Evolutionary conservation across 2,329 filamentous ascomycete genomes (phyloP), one percentile per base, ranked within the genome.

Genomic region (Leptographium procerum): DNA sequence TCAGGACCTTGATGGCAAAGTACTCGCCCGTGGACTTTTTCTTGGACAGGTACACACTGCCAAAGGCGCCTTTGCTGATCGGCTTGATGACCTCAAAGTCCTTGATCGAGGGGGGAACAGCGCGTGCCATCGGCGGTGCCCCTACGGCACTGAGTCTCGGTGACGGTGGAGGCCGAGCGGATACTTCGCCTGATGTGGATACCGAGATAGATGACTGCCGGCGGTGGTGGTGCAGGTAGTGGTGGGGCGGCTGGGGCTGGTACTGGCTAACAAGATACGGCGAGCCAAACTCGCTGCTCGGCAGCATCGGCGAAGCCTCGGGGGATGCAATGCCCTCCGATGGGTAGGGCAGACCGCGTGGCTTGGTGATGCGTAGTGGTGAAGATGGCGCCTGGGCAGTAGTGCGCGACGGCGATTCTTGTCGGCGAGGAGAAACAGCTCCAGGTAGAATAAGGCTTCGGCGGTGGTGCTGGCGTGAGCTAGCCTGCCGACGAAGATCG

Each of bases 51-150:
- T 99, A 99, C 9, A 99, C 94, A 69, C 94, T 97, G 6, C 94
- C 94, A 70, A 99, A 99, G 4, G 94, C 94, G 55, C 94, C 94
- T 73, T 96, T 97, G 73, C 94, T 99, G 72, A 99, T 99, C 7
- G 94, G 94, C 69, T 99, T 99, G 75, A 99, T 96, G 65, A 99
- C 96, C 70, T 99, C 94, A 65, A 99, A 99, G 68, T 99, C 94
- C 66, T 97, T 97, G 74, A 99, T 99, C 0, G 95, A 99, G 9
- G 92, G 91, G 3, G 94, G 89, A 1, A 92, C 87, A 33, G 92
- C 90, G 59, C 91, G 86, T 54, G 91, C 89, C 69, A 95, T 91
- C 1, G 88, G 88, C 33, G 91, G 88, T 45, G 85, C 82, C 60
- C 83, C 86, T 24, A 87, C 86, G 3, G 89, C 87, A 53, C 81